These are phyloP conservation scores for Yarrowia porcina DNA, from an alignment of 805 yeast genomes.

Conservation along the genomic window DNA sequence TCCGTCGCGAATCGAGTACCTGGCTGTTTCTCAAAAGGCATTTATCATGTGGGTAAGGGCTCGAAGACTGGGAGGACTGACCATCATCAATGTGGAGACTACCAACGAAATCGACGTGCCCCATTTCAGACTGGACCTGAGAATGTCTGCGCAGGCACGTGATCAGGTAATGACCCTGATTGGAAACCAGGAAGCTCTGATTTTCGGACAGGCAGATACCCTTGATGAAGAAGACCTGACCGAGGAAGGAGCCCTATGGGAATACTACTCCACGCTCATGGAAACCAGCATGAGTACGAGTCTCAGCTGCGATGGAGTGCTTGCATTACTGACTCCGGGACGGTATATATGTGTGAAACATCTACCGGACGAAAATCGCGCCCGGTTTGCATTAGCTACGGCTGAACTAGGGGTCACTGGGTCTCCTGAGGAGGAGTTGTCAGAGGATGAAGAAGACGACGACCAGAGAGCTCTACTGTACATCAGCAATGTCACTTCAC, in stretches of 20 bases:
- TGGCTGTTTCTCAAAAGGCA: slow-evolving; percentile 29
- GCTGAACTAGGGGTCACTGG: slow-evolving; percentile 10
- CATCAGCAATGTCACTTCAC: not conserved
- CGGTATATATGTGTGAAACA: slow-evolving; percentile 14
- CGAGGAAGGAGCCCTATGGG: slow-evolving; percentile 28
- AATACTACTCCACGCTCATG: slow-evolving; percentile 27
- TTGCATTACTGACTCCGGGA: slow-evolving; percentile 10
- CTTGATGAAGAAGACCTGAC: not conserved
- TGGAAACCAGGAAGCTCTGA: slow-evolving; percentile 30
- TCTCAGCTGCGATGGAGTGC: slow-evolving; percentile 17
- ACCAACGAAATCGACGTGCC: slow-evolving; percentile 32
- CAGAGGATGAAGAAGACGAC: slow-evolving; percentile 26
- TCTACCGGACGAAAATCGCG: slow-evolving; percentile 8
- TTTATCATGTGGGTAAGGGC: slow-evolving; percentile 31
- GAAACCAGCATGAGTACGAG: slow-evolving; percentile 26
- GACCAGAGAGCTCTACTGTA: not conserved
- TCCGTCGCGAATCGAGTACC: slow-evolving; percentile 30
- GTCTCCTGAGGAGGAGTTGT: slow-evolving; percentile 7
- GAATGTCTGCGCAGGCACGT: slow-evolving; percentile 26
- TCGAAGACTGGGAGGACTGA: slow-evolving; percentile 31
- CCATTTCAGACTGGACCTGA: slow-evolving; percentile 32
- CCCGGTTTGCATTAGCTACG: not conserved
- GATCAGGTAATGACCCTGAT: slow-evolving; percentile 29
- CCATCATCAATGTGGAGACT: slow-evolving; percentile 29
- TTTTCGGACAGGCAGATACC: slow-evolving; percentile 30